Conservation (phyloP, 148 eudicot species). For the Polygonum maritimum region DNA sequence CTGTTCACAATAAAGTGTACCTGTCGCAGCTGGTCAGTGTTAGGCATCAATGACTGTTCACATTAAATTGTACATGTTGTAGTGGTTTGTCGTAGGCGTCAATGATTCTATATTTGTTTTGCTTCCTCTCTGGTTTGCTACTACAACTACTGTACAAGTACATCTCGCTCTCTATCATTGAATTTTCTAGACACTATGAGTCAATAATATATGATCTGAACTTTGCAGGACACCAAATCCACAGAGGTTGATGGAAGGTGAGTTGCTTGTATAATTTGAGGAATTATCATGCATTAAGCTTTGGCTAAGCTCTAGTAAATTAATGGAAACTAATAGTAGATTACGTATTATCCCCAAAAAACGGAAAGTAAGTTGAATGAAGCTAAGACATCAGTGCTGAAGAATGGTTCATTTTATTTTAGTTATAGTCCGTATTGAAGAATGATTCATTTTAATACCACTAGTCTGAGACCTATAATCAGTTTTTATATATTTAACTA, state of each 20-base stretch:
- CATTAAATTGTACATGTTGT: not conserved
- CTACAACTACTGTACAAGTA: too few relatives aligned
- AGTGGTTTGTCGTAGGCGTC: not conserved
- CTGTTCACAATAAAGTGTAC: not conserved
- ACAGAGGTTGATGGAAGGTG: constrained; percentile 54
- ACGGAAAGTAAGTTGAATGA: not conserved
- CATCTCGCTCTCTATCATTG: not conserved
- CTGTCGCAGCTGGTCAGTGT: not conserved
- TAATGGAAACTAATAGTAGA: not conserved
- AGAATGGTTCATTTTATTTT: too few relatives aligned
- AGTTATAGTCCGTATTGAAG: too few relatives aligned
- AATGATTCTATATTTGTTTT: not conserved
- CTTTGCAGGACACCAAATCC: constrained; percentile 46
- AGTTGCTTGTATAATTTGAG: constrained; percentile 20
- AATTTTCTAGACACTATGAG: not conserved
- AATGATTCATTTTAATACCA: not conserved
- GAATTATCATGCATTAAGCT: constrained; percentile 4
- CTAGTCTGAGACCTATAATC: not conserved
- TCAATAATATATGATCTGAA: not conserved
- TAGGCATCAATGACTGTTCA: not conserved
- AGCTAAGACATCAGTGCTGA: too few relatives aligned
- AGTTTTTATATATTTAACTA: not conserved
- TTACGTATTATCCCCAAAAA: not conserved
- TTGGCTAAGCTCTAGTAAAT: not conserved
- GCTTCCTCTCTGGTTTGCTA: not conserved